Conservation (phyloP, 768 basidiomycete genomes). For the Lepiota venenata region DNA sequence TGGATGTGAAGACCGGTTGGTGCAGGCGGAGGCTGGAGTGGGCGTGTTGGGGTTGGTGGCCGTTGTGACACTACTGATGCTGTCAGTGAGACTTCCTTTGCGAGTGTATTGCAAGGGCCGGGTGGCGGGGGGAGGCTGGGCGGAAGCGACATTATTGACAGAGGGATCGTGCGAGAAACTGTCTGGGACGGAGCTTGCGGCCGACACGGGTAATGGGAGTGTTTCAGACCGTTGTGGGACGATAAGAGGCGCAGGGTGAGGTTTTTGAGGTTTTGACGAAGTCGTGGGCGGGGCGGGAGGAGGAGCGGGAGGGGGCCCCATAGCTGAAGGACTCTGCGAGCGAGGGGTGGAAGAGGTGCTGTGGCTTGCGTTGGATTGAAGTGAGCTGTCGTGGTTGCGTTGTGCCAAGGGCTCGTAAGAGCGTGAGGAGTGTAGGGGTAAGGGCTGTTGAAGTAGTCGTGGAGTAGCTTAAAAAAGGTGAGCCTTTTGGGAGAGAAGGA, state of each 20-base stretch:
- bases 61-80: conserved; percentile 26
- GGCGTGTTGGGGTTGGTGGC: conserved; percentile 20
- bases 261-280: conserved; percentile 15
- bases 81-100: conserved; percentile 36
- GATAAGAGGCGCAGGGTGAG: conserved; percentile 31
- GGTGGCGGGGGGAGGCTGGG: conserved; percentile 9
- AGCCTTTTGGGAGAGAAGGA: too few species aligned
- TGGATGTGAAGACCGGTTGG: conserved; percentile 7
- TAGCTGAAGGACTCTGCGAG: conserved; percentile 17
- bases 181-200: conserved; percentile 27
- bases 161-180: conserved; percentile 15
- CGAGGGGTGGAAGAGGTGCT: conserved; percentile 11
- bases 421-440: conserved; percentile 33
- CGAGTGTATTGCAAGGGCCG: conserved; percentile 25
- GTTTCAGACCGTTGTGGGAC: conserved; percentile 36
- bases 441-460: conserved; percentile 22
- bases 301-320: conserved; percentile 20
- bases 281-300: conserved; percentile 13
- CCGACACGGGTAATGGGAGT: conserved; percentile 28
- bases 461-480: conserved; percentile 24
- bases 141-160: background rate
- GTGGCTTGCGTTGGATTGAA: conserved; percentile 20
- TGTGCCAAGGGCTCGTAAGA: conserved; percentile 37
- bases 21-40: conserved; percentile 14
- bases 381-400: conserved; percentile 20